Percentiles rank a stretch among this genome's conserved stretches.
Conservation (phyloP, 192 early-diverging fungal species). For the Jimgerdemannia lactiflua region DNA sequence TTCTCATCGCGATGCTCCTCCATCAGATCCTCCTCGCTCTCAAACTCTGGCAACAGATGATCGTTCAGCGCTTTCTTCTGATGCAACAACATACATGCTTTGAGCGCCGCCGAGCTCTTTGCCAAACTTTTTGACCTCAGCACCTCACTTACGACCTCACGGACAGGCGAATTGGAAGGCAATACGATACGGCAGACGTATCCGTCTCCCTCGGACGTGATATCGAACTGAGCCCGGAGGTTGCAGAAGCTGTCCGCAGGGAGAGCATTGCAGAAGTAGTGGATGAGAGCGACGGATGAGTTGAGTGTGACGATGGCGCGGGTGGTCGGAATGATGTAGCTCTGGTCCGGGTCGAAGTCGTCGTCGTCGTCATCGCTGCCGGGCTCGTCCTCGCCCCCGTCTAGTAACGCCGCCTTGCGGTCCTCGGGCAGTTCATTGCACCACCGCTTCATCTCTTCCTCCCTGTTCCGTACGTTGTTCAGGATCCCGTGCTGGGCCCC, state of each 20-base stretch:
- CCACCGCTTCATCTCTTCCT: constrained; percentile 63
- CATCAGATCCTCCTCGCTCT: constrained; percentile 15
- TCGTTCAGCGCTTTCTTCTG: constrained; percentile 68
- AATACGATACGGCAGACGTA: constrained; percentile 50
- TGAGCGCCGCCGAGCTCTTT: constrained; percentile 67
- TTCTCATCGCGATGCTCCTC: constrained; percentile 9
- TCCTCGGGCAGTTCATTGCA: constrained; percentile 44
- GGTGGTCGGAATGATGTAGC: constrained; percentile 59
- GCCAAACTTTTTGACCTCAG: constrained; percentile 59
- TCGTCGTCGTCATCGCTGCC: constrained; percentile 34
- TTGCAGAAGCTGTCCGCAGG: constrained; percentile 59
- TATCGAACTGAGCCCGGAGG: constrained; percentile 52
- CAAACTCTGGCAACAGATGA: constrained; percentile 54
- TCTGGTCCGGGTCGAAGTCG: constrained; percentile 37
- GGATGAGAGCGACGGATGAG: constrained; percentile 59
- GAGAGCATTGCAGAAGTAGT: constrained; percentile 74
- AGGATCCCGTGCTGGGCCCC: constrained; percentile 29
- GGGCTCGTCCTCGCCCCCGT: constrained; percentile 12
- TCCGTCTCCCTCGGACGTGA: constrained; percentile 21
- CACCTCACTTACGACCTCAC: constrained; percentile 44
- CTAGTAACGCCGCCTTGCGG: constrained; percentile 23
- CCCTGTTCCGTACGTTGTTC: constrained; percentile 34
- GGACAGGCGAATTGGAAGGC: constrained; percentile 62
- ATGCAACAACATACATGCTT: constrained; percentile 71
- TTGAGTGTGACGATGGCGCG: constrained; percentile 70